Evolutionary conservation across 108 stramenopile genomes (phyloP).

Genomic region (Skeletonema potamos): DNA sequence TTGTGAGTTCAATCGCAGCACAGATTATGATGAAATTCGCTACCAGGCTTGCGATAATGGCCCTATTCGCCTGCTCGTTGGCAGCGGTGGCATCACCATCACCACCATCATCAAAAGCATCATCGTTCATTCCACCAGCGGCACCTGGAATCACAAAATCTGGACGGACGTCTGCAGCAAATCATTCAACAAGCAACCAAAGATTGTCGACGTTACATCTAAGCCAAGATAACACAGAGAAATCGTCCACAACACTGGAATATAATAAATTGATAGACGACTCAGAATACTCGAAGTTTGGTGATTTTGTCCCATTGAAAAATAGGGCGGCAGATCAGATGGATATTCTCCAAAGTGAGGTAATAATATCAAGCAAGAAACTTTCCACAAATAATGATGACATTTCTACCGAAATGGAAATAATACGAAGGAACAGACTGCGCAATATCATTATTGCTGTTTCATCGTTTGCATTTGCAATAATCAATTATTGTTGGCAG

Average conservation of each 20-base stretch:
- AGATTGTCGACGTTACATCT: background rate
- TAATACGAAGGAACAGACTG: constrained; percentile 18
- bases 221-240: background rate
- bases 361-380: background rate
- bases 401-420: background rate
- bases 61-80: no score
- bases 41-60: no score
- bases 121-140: no score
- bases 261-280: background rate
- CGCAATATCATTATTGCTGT: constrained; percentile 64
- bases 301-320: background rate
- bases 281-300: background rate
- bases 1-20: no score
- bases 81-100: no score
- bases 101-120: no score
- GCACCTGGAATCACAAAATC: background rate
- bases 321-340: background rate
- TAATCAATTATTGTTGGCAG: constrained; percentile 67
- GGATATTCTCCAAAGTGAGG: background rate
- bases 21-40: no score
- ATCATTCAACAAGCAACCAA: background rate
- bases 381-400: background rate
- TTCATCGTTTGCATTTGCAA: constrained; percentile 54
- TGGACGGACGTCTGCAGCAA: background rate
- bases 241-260: background rate